Evolutionary conservation across 345 rosid genomes (phyloP).

Genomic region (Eutrema heterophyllum): DNA sequence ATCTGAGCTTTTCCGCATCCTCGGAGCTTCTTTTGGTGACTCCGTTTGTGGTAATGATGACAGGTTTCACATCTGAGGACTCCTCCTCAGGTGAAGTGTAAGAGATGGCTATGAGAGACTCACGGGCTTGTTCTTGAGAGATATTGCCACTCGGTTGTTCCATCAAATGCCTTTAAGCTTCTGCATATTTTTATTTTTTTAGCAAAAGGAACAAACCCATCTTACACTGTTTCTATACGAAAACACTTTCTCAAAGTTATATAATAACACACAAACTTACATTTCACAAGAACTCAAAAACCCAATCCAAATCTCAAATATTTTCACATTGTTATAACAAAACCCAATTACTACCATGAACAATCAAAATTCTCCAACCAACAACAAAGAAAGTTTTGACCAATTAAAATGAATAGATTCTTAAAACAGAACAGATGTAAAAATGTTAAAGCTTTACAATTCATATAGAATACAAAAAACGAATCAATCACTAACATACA

Average conservation of each 20-base stretch:
- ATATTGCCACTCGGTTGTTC: conserved; percentile 29
- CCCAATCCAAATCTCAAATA: neutral
- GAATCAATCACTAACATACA: neutral
- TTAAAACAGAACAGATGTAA: neutral
- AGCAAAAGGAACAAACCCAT: neutral
- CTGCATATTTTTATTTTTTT: conserved; percentile 14
- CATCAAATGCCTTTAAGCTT: conserved; percentile 30
- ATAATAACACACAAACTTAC: neutral
- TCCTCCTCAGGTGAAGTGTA: conserved; percentile 30
- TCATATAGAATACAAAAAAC: neutral
- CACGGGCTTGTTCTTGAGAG: conserved; percentile 30
- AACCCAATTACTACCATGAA: no score
- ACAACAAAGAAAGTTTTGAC: neutral
- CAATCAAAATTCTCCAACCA: no score
- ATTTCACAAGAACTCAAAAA: neutral
- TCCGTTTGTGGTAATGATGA: neutral
- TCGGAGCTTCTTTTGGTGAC: neutral
- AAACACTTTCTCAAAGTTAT: neutral
- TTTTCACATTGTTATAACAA: neutral
- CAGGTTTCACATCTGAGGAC: conserved; percentile 10
- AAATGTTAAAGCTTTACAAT: neutral
- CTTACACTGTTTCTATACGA: conserved; percentile 1
- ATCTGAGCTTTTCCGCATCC: conserved; percentile 24
- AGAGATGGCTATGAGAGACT: conserved; percentile 31
- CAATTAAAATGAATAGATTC: neutral